Conservation (phyloP, 768 basidiomycete species). For the Imleria badia region DNA sequence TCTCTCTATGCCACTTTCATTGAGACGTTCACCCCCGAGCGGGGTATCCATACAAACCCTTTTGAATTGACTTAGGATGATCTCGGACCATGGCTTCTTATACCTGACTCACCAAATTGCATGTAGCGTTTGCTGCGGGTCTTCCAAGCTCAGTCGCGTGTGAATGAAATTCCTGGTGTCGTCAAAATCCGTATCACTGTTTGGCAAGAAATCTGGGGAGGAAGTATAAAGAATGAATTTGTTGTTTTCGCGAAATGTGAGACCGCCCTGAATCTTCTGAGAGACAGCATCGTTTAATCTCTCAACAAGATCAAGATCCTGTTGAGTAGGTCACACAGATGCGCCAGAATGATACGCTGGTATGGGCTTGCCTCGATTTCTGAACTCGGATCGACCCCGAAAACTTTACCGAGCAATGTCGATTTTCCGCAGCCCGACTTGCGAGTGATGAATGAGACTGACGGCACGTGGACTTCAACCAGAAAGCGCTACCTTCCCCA, state of each 20-base stretch:
- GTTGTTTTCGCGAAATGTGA: neutral
- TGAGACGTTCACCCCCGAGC: constrained; percentile 4
- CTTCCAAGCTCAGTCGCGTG: neutral
- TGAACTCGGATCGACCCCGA: constrained; percentile 2
- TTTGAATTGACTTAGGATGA: neutral
- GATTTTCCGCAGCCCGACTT: constrained; percentile 6
- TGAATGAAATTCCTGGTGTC: neutral
- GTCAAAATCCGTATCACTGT: constrained; percentile 9
- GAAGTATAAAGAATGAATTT: constrained; percentile 7
- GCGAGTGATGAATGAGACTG: neutral
- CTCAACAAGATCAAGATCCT: neutral
- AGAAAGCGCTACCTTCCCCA: constrained; percentile 3
- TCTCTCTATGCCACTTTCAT: constrained; percentile 8
- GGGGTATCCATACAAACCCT: constrained; percentile 9
- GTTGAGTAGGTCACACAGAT: neutral
- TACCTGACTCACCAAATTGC: neutral
- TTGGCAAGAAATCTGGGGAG: neutral
- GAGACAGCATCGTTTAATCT: neutral
- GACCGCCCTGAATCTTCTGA: neutral
- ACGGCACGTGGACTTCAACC: neutral
- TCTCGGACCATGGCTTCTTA: neutral
- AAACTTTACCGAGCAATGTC: neutral
- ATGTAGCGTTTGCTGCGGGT: neutral
- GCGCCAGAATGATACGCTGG: neutral
- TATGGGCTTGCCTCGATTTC: neutral